Conservation (phyloP, 192 early-diverging fungal species). For the Linnemannia zychae region DNA sequence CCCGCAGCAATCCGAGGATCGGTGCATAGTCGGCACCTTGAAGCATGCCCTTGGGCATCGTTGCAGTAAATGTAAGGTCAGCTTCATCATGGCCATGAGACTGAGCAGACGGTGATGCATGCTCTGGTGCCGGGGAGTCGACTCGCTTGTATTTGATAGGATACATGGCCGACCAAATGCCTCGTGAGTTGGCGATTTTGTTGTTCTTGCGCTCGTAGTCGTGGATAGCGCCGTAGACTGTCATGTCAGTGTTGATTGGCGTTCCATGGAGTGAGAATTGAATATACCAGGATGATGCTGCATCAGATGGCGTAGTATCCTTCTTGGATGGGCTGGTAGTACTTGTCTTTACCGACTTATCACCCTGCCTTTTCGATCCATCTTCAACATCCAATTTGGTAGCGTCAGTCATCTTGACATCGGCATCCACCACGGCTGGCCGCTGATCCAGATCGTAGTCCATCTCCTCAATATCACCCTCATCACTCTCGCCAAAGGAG, state of each 20-base stretch:
- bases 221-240: conserved; percentile 80
- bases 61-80: conserved; percentile 28
- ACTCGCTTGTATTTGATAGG: conserved; percentile 72
- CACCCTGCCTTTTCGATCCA: neutral
- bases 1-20: conserved; percentile 58
- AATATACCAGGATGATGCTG: conserved; percentile 62
- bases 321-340: neutral
- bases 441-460: conserved; percentile 19
- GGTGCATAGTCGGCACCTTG: conserved; percentile 43
- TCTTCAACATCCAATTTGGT: conserved; percentile 19
- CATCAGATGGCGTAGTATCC: neutral
- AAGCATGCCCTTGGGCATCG: conserved; percentile 37
- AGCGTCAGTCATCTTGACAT: conserved; percentile 39
- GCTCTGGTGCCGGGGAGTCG: conserved; percentile 49
- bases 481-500: conserved; percentile 49
- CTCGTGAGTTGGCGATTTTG: conserved; percentile 32
- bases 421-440: conserved; percentile 43
- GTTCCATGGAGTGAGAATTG: conserved; percentile 69
- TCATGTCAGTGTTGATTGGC: conserved; percentile 63
- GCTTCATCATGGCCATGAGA: neutral
- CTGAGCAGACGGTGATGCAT: neutral
- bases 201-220: conserved; percentile 59
- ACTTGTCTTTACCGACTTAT: neutral
- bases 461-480: conserved; percentile 45
- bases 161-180: conserved; percentile 71